Evolutionary conservation across 306 rosid species (phyloP), one percentile per base, ranked within the genome.

Genomic region (Prunus dulcis): DNA sequence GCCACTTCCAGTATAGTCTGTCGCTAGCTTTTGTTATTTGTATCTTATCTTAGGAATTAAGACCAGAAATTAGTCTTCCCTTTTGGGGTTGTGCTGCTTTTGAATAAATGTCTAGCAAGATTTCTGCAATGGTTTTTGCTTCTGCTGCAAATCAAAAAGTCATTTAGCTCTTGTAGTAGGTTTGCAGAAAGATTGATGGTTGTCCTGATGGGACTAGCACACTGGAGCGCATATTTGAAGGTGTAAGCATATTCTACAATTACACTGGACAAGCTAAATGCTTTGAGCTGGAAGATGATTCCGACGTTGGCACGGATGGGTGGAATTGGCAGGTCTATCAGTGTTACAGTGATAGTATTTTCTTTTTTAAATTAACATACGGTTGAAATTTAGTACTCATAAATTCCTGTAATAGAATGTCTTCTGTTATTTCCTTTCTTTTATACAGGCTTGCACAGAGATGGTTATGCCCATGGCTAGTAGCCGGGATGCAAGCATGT

Each of bases 391-490:
- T 15, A 52, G 15, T 22, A 15, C 23, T 34, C 19, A 34, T 34
- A 50, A n/a, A 3, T 1, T 34, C 17, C 27, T 51, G 13, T 82
- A 77, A 52, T 65, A 50, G 27, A 32, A 10, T 9, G 51, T 20
- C 38, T 82, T 52, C 63, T 30, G 65, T 76, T 53, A 71, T 51
- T 73, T 68, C 55, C 45, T 73, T 55, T 58, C 12, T 45, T 25
- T 75, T 70, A 47, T 69, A 62, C 81, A 91, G 96, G 93, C 97
- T 18, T 93, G 98, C 87, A 93, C 94, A 23, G 93, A 91, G 82
- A 93, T 93, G 97, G 89, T 91, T 73, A 93, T 93, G 98, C 96
- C 98, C 60, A 89, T 89, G 95, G 85, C 97, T 64, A 77, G 93
- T 62, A 78, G 83, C 85, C 58, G 18, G 41, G 89, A 85, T 45